These are phyloP conservation scores for Trichoderma guizhouense DNA, from an alignment of 2,329 filamentous ascomycete species.

Conservation along the genomic window DNA sequence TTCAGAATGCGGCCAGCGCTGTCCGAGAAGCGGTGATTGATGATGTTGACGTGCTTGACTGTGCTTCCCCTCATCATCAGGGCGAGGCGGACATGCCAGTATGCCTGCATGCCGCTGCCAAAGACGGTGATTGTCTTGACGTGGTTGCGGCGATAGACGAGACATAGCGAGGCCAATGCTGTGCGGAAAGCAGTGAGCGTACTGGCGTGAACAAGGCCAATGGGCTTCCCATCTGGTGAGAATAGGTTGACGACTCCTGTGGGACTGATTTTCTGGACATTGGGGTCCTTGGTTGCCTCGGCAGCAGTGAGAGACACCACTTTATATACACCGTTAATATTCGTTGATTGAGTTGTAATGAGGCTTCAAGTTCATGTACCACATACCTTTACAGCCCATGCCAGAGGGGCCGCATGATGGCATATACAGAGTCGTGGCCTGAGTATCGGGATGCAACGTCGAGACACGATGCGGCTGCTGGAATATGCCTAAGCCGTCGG, in stretches of 20 bases:
- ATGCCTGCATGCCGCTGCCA: slow-evolving; percentile 84
- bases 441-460: slow-evolving; percentile 46
- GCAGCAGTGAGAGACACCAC: slow-evolving; percentile 61
- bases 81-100: slow-evolving; percentile 88
- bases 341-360: not conserved
- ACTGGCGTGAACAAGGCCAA: slow-evolving; percentile 68
- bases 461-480: slow-evolving; percentile 55
- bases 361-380: slow-evolving; percentile 4
- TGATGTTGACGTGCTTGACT: slow-evolving; percentile 76
- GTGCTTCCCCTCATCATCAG: slow-evolving; percentile 68
- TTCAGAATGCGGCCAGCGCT: slow-evolving; percentile 51
- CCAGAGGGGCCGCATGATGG: slow-evolving; percentile 62
- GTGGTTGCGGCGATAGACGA: slow-evolving; percentile 61
- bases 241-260: slow-evolving; percentile 70
- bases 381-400: slow-evolving; percentile 65
- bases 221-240: slow-evolving; percentile 56
- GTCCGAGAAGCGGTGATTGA: slow-evolving; percentile 69
- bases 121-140: slow-evolving; percentile 80
- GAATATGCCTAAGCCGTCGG: slow-evolving; percentile 41
- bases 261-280: slow-evolving; percentile 42
- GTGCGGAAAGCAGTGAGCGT: slow-evolving; percentile 80
- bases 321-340: slow-evolving; percentile 25
- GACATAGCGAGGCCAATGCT: slow-evolving; percentile 65
- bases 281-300: slow-evolving; percentile 27
- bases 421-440: slow-evolving; percentile 68